These are phyloP conservation scores for Vigna unguiculata DNA, from an alignment of 306 rosid genomes.

Conservation along the genomic window DNA sequence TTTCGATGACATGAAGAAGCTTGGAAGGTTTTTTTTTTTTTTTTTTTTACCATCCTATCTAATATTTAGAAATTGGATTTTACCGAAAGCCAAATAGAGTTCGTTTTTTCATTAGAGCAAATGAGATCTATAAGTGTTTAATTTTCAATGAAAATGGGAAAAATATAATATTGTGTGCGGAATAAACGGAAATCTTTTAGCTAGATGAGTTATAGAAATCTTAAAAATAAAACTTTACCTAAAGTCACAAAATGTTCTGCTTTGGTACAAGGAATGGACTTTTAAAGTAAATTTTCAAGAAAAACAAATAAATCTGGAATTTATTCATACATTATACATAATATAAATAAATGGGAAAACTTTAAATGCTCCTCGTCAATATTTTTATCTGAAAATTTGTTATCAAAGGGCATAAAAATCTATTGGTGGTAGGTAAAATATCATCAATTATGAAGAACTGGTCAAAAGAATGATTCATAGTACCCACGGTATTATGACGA, in stretches of 20 bases:
- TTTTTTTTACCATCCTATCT: too few relatives aligned
- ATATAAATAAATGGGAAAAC: neutral
- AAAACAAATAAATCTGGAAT: neutral
- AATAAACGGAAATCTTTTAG: neutral
- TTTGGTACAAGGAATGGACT: neutral
- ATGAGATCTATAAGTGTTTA: neutral
- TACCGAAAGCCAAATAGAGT: too few relatives aligned
- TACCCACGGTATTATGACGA: too few relatives aligned
- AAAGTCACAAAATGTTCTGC: neutral
- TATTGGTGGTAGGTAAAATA: constrained; percentile 21
- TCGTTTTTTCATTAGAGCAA: too few relatives aligned
- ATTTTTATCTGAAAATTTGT: too few relatives aligned
- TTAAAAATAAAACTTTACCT: neutral
- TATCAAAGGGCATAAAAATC: neutral
- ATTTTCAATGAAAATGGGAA: too few relatives aligned
- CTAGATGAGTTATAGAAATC: neutral
- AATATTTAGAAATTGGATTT: too few relatives aligned
- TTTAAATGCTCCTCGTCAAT: too few relatives aligned
- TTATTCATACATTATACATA: too few relatives aligned
- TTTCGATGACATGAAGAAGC: too few relatives aligned
- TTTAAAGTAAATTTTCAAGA: neutral
- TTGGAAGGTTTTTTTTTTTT: too few relatives aligned
- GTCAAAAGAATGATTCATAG: neutral
- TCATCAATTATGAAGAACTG: neutral
- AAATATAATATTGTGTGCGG: too few relatives aligned